phyloP scores from a whole-genome alignment of 176 grass and related monocot genomes.

The Musa acuminata region DNA sequence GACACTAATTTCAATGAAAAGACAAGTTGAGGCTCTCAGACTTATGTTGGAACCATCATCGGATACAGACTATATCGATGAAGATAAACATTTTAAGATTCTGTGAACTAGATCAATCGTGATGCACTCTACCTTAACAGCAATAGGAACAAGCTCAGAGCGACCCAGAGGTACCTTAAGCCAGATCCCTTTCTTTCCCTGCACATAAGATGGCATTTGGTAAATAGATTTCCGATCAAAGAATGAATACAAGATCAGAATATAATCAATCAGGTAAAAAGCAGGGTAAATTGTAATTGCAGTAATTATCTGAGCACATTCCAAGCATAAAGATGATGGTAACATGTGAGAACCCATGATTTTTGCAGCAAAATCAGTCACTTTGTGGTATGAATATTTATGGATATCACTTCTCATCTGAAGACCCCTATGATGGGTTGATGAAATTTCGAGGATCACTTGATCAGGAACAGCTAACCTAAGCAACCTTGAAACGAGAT shows the following conservation, averaged over 20 bases:
- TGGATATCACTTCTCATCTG: no score
- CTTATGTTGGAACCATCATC: no score
- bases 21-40: no score
- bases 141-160: constrained; percentile 69
- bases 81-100: background rate
- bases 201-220: constrained; percentile 1
- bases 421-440: no score
- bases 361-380: background rate
- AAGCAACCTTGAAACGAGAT: no score
- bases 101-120: background rate
- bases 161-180: constrained; percentile 56
- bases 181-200: constrained; percentile 99
- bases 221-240: background rate
- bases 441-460: no score
- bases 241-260: background rate
- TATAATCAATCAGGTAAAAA: background rate
- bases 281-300: background rate
- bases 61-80: background rate
- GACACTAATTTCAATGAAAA: no score
- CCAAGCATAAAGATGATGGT: no score
- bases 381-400: no score
- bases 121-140: constrained; percentile 44
- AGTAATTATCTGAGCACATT: no score
- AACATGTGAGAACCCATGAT: background rate
- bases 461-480: no score